These are phyloP conservation scores for Lenwebbia sp. DNA, from an alignment of 345 rosid species.

Conservation along the genomic window DNA sequence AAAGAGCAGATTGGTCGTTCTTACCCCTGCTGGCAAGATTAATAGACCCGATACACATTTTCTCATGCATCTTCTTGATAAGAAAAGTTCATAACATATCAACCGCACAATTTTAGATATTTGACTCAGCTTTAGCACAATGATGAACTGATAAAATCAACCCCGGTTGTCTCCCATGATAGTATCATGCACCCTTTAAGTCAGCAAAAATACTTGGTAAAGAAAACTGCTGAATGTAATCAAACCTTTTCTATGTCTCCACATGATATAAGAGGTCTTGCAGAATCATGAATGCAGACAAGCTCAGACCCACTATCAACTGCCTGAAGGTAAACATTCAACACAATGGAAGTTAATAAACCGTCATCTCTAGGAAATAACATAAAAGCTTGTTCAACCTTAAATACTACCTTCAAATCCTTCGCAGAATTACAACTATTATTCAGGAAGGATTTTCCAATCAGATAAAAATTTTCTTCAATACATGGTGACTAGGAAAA, in stretches of 20 bases:
- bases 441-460: neutral
- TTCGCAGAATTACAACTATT: neutral
- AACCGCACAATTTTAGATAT: neutral
- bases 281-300: conserved; percentile 93
- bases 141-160: neutral
- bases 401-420: neutral
- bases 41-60: neutral
- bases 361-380: neutral
- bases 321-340: conserved; percentile 28
- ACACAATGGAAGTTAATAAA: neutral
- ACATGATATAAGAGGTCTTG: conserved; percentile 64
- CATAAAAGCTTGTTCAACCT: neutral
- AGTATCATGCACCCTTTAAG: neutral
- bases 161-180: neutral
- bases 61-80: neutral
- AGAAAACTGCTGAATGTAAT: neutral
- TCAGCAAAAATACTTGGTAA: neutral
- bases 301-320: conserved; percentile 59
- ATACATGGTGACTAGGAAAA: neutral
- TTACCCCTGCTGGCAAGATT: neutral
- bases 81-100: neutral
- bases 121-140: neutral
- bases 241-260: conserved; percentile 68
- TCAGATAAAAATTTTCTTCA: neutral
- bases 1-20: neutral